Evolutionary conservation across 148 eudicot genomes (phyloP).

Genomic region (Suaeda aralocaspica): DNA sequence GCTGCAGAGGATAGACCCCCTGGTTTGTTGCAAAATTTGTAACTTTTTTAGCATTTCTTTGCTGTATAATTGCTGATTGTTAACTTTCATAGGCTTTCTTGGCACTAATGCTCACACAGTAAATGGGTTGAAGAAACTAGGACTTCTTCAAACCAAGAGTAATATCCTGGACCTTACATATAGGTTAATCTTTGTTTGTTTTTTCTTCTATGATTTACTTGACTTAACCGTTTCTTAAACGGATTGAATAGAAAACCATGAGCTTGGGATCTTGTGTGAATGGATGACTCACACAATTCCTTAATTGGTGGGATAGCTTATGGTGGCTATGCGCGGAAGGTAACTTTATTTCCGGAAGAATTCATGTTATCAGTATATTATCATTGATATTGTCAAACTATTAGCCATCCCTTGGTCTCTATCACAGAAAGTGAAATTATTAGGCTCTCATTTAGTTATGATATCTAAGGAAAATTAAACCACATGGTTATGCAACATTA

Average conservation of each 20-base stretch:
- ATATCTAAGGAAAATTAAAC: too few relatives aligned
- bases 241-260: slow-evolving; percentile 25
- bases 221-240: not conserved
- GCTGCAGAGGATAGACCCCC: slow-evolving; percentile 61
- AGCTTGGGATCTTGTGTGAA: slow-evolving; percentile 14
- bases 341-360: not conserved
- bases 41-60: not conserved
- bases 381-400: not conserved
- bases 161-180: slow-evolving; percentile 11
- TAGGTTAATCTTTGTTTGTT: not conserved
- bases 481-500: too few relatives aligned
- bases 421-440: not conserved
- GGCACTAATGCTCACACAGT: slow-evolving; percentile 95
- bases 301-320: slow-evolving; percentile 75
- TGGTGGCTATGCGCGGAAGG: slow-evolving; percentile 96
- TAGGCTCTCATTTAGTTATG: too few relatives aligned
- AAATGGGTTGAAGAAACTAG: slow-evolving; percentile 54
- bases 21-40: slow-evolving; percentile 39
- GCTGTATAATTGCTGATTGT: not conserved
- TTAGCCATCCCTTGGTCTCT: not conserved
- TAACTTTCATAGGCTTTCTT: slow-evolving; percentile 58
- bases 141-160: slow-evolving; percentile 55
- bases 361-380: not conserved
- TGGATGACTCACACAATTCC: slow-evolving; percentile 25
- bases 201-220: not conserved